Base-by-base conservation (phyloP, 345 rosid genomes). In the Acer saccharum region DNA sequence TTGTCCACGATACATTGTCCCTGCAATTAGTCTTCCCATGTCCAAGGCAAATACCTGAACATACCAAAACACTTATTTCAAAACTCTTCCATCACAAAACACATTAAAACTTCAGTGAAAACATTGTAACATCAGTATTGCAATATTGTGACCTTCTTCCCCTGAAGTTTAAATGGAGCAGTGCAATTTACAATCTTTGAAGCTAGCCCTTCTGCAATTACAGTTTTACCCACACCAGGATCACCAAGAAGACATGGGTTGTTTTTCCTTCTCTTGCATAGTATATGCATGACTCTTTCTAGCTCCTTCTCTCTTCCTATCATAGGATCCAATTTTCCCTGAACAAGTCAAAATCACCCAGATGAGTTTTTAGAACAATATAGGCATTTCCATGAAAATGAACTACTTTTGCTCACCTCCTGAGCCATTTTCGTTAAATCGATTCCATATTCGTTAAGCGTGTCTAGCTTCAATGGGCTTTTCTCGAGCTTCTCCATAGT, bases 201-300 rank as follows among this genome's bases (percentile, higher is more conserved):
- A 0, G 86, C 88, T 1, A 83, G 50, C 1, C 84, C 84, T 57
- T 85, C 83, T 2, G 60, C 79, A 8, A 85, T 52, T 2, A 41
- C 86, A 4, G 86, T 85, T 41, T 81, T 85, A 0, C 88, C 86
- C 4, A 85, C 88, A 4, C 84, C 83, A 1, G 86, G 79, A 4
- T 85, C 83, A 0, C 88, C 86, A 16, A 83, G 7, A 0, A 85
- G 82, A 11, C 77, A 78, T n/a, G 84, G 82, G 10, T 80, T 85
- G 35, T 81, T 76, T 57, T 80, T 83, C 10, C 68, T 85, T 71
- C 81, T 58, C 64, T 68, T 78, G 54, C 78, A 71, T 0, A 81
- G 63, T 17, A 81, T 79, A n/a, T 83, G 84, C 3, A 32, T 72
- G 0, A 77, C 76, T 62, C 80, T 41, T 32, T 80, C 57, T 0